Conservation (phyloP, 2,329 filamentous ascomycete genomes). For the Apiospora malaysiana region DNA sequence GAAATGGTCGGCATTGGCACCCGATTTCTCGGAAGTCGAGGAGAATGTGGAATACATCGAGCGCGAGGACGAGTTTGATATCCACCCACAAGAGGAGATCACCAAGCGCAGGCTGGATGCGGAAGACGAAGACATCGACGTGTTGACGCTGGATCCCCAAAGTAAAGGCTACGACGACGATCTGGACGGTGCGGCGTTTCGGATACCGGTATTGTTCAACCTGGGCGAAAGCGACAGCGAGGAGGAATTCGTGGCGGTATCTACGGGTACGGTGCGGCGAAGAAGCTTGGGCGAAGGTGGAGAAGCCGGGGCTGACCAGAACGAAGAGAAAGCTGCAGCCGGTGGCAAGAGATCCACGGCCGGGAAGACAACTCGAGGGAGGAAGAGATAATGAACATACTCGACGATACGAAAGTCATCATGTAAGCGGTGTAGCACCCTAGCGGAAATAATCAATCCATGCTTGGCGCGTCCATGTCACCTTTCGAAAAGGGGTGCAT, state of each 20-base stretch:
- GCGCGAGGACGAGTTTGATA: constrained; percentile 96
- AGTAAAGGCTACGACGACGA: constrained; percentile 66
- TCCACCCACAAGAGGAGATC: constrained; percentile 92
- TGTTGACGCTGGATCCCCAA: constrained; percentile 75
- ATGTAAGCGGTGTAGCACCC: not conserved
- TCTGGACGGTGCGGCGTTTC: constrained; percentile 68
- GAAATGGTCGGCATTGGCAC: constrained; percentile 94
- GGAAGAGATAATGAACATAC: constrained; percentile 42
- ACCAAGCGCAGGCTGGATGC: constrained; percentile 88
- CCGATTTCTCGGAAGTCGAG: constrained; percentile 96
- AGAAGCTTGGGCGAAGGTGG: constrained; percentile 79
- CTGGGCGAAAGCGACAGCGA: constrained; percentile 94
- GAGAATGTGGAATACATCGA: constrained; percentile 98
- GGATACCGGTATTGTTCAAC: constrained; percentile 92
- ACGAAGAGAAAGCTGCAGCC: constrained; percentile 39
- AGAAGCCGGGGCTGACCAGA: constrained; percentile 61
- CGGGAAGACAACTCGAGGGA: constrained; percentile 47
- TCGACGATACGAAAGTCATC: not conserved
- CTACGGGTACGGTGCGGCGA: constrained; percentile 82
- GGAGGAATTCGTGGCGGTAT: constrained; percentile 77
- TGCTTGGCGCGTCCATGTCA: not conserved
- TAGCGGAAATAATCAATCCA: not conserved
- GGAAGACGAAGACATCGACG: constrained; percentile 93
- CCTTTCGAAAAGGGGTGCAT: not conserved
- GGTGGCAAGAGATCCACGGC: constrained; percentile 39